Base-by-base conservation (phyloP, 345 rosid genomes). In the Isatis tinctoria region DNA sequence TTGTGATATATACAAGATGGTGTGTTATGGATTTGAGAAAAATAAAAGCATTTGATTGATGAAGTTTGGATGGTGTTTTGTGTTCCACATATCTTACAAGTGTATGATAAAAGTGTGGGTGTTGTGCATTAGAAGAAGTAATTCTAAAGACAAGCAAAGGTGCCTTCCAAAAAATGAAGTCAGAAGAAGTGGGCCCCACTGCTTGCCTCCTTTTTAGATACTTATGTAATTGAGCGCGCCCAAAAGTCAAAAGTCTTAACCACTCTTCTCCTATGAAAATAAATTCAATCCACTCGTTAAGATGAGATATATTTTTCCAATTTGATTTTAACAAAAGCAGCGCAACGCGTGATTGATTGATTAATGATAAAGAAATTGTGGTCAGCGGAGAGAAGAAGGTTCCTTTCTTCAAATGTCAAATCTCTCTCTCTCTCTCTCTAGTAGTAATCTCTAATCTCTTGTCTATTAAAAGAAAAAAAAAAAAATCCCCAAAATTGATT, bases 51-150 rank as follows among this genome's bases (percentile, higher is more conserved):
- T 9, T 69, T 43, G 57, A 10, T 43, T 20, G 71, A 64, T 53
- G 18, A 54, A 44, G 47, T 32, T 43, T 56, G 77, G 77, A 71
- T 43, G 37, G 70, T 63, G 36, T 53, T 22, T 44, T 63, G 12
- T 52, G 62, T 17, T 26, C 49, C 60, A 44, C 65, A 33, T 57
- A 30, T 40, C 27, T 54, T 39, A 26, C 35, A 39, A 41, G 35
- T 13, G 8, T 2, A 4, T 26, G 24, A 22, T 22, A 1, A 41
- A 44, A 16, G n/a, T 30, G 24, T 30, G 61, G 13, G 36, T 43
- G 52, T n/a, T 26, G 37, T 28, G n/a, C n/a, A n/a, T n/a, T n/a
- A n/a, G n/a, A n/a, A n/a, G n/a, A 36, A 36, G n/a, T 8, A 2
- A 22, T 7, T 20, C 6, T 39, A 56, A 41, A 36, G 74, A 59